Evolutionary conservation across 768 basidiomycete genomes (phyloP).

Genomic region (Collybia mongolica): DNA sequence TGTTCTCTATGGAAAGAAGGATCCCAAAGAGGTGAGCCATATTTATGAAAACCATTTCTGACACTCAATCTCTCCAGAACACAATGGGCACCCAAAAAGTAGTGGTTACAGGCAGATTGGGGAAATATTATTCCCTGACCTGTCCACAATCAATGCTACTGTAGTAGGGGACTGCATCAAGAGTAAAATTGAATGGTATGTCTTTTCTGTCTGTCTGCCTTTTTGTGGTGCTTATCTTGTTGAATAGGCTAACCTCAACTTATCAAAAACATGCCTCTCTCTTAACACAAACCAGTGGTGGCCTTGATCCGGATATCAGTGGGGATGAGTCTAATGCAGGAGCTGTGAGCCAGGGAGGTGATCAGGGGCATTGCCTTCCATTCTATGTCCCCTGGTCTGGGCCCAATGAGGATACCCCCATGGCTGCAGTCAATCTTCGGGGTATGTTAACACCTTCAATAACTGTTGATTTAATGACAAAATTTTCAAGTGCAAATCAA

Average conservation of each 20-base stretch:
- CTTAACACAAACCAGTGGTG: constrained; percentile 17
- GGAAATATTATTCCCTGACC: constrained; percentile 10
- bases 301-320: constrained; percentile 2
- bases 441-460: constrained; percentile 20
- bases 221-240: neutral
- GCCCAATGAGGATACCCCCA: constrained; percentile 15
- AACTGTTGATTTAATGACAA: no score
- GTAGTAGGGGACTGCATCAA: constrained; percentile 17
- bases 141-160: constrained; percentile 9
- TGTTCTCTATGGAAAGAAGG: no score
- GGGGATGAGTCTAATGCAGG: no score
- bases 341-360: neutral
- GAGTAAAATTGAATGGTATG: constrained; percentile 13
- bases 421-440: constrained; percentile 21
- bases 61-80: no score
- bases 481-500: constrained; percentile 10
- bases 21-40: no score
- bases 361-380: no score
- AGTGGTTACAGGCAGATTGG: no score
- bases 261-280: constrained; percentile 13
- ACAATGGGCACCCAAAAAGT: no score
- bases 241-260: constrained; percentile 8
- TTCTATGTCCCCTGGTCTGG: constrained; percentile 15
- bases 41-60: no score
- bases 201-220: neutral